A percentile compares a stretch with the other conserved stretches of the same genome.
Evolutionary conservation across 1,139 yeast species (phyloP).

Genomic region (Diutina neorugosa): DNA sequence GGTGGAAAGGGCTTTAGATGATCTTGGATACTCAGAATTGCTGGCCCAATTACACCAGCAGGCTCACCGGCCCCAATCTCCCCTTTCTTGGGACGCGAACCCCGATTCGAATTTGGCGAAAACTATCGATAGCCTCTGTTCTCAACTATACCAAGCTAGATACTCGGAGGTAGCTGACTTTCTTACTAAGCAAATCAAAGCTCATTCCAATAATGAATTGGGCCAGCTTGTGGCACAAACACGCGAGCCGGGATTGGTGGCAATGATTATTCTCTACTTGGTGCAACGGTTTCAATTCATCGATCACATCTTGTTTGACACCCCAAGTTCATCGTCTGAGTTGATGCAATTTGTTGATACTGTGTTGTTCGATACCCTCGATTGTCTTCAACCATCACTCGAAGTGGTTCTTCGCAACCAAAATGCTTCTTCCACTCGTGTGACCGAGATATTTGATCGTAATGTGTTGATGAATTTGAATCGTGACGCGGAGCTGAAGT

Average conservation of each 20-base stretch:
- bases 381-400: background rate
- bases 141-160: background rate
- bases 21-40: background rate
- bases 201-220: background rate
- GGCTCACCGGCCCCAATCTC: background rate
- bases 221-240: background rate
- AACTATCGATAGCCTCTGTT: background rate
- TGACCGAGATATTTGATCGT: background rate
- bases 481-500: background rate
- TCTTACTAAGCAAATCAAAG: background rate
- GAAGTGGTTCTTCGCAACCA: background rate
- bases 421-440: background rate
- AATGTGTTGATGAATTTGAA: background rate
- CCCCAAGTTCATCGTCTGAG: background rate
- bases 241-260: background rate
- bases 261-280: background rate
- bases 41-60: background rate
- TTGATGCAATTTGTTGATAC: background rate
- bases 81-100: background rate
- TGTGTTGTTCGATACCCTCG: background rate
- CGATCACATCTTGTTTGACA: background rate
- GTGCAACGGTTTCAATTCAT: background rate
- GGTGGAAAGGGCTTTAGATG: background rate
- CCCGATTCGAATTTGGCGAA: background rate
- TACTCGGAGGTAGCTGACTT: background rate